These are phyloP conservation scores for Plantago lanceolata DNA, from an alignment of 305 asterid species.

Conservation along the genomic window DNA sequence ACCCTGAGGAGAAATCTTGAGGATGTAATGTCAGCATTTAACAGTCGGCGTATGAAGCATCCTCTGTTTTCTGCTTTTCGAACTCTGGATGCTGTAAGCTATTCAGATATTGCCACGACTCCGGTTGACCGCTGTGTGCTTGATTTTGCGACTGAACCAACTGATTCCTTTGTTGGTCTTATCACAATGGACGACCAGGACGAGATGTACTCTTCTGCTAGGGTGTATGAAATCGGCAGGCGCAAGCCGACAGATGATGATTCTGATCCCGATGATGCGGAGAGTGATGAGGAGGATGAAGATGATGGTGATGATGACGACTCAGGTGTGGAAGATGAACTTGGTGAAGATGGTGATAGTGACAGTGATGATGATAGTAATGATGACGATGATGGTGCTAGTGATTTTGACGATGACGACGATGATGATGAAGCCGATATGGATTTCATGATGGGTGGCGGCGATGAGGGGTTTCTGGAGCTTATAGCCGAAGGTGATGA, in stretches of 20 bases:
- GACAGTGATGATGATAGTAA: constrained; percentile 73
- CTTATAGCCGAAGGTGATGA: constrained; percentile 68
- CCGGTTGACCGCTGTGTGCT: constrained; percentile 96
- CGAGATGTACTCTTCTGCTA: constrained; percentile 92
- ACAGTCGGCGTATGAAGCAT: constrained; percentile 83
- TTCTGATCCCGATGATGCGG: constrained; percentile 98
- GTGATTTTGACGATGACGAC: constrained; percentile 75
- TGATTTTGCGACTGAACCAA: constrained; percentile 85
- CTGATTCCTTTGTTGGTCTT: constrained; percentile 92
- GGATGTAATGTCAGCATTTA: constrained; percentile 80
- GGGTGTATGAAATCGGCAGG: constrained; percentile 94
- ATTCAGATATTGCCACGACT: constrained; percentile 85
- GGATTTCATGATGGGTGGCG: constrained; percentile 63
- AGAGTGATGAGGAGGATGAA: constrained; percentile 74
- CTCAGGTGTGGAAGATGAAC: constrained; percentile 49
- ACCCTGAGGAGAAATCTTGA: constrained; percentile 90
- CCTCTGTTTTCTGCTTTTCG: constrained; percentile 92
- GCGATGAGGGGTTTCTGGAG: constrained; percentile 68
- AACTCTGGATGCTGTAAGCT: constrained; percentile 88
- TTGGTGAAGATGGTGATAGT: constrained; percentile 62
- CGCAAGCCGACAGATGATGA: constrained; percentile 93
- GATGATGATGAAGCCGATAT: constrained; percentile 84
- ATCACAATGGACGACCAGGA: constrained; percentile 94
- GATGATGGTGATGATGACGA: constrained; percentile 75
- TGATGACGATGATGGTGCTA: constrained; percentile 45